Percentiles rank a stretch among this genome's conserved stretches.
phyloP scores from a whole-genome alignment of 1,284 basidiomycete genomes.

The Irpex rosettiformis region DNA sequence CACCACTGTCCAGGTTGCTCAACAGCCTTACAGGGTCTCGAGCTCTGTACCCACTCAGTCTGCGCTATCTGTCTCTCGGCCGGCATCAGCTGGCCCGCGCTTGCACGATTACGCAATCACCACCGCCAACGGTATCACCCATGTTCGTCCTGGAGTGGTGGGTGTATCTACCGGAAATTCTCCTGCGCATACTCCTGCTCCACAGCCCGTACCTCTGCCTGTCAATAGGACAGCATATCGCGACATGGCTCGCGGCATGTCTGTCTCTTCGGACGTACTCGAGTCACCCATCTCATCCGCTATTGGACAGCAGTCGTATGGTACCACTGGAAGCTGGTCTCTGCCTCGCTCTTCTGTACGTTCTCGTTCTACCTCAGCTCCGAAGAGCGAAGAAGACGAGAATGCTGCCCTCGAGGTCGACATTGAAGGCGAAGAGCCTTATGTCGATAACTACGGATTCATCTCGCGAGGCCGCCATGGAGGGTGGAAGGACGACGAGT shows the following conservation, averaged over 20 bases:
- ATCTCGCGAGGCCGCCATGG: slow-evolving; percentile 26
- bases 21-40: slow-evolving; percentile 30
- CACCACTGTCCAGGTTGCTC: slow-evolving; percentile 17
- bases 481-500: slow-evolving; percentile 31
- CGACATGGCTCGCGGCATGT: slow-evolving; percentile 18
- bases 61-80: slow-evolving; percentile 27
- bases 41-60: slow-evolving; percentile 39
- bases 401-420: slow-evolving; percentile 36
- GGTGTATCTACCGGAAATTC: slow-evolving; percentile 38
- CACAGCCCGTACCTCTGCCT: slow-evolving; percentile 20
- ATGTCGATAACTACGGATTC: slow-evolving; percentile 24
- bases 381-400: slow-evolving; percentile 33
- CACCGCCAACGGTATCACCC: slow-evolving; percentile 40
- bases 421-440: slow-evolving; percentile 17
- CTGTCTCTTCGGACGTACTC: slow-evolving; percentile 23
- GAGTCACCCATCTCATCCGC: slow-evolving; percentile 28
- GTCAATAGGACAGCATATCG: slow-evolving; percentile 19
- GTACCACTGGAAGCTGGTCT: slow-evolving; percentile 43
- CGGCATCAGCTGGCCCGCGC: slow-evolving; percentile 48
- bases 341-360: slow-evolving; percentile 50
- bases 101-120: slow-evolving; percentile 62
- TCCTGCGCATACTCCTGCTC: slow-evolving; percentile 14
- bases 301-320: slow-evolving; percentile 27
- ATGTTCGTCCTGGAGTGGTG: slow-evolving; percentile 56
- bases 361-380: slow-evolving; percentile 35